Conservation (phyloP, 163 green algal species). For the Trebouxia gelatinosa region DNA sequence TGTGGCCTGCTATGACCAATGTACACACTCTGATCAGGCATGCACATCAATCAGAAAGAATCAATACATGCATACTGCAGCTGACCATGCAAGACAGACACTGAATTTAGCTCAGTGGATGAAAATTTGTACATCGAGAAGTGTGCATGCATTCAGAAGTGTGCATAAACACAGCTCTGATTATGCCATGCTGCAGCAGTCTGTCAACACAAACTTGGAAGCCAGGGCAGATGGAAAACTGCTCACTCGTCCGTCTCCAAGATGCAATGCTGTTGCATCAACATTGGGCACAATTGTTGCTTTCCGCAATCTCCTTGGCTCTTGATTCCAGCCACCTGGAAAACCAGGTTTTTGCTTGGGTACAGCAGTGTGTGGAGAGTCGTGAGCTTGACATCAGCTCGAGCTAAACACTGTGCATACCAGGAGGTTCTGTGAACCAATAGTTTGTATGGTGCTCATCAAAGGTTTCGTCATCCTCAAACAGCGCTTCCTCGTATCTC, state of each 20-base stretch:
- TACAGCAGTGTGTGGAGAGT: not conserved
- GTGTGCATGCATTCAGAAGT: no score
- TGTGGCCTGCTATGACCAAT: no score
- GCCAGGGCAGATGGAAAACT: no score
- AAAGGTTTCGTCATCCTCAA: slow-evolving; percentile 8
- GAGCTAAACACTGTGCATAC: slow-evolving; percentile 16
- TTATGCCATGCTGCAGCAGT: no score
- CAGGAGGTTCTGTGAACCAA: slow-evolving; percentile 55
- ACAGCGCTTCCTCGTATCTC: slow-evolving; percentile 46
- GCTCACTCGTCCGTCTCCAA: slow-evolving; percentile 19
- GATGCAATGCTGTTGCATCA: slow-evolving; percentile 2
- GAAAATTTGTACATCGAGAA: no score
- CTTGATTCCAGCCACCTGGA: slow-evolving; percentile 38
- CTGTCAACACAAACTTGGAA: no score
- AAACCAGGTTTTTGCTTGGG: not conserved
- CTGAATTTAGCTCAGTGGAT: no score
- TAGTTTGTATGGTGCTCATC: slow-evolving; percentile 40
- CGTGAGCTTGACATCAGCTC: not conserved
- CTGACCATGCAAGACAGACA: no score
- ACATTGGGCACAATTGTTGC: slow-evolving; percentile 1
- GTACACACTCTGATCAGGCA: no score
- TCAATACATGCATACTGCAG: no score
- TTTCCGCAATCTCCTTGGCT: slow-evolving; percentile 12
- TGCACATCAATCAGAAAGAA: no score
- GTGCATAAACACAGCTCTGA: no score